Percentiles rank a stretch among this genome's conserved stretches.
Evolutionary conservation across 73 alveolate genomes (phyloP).

Genomic region (Tetrahymena borealis): DNA sequence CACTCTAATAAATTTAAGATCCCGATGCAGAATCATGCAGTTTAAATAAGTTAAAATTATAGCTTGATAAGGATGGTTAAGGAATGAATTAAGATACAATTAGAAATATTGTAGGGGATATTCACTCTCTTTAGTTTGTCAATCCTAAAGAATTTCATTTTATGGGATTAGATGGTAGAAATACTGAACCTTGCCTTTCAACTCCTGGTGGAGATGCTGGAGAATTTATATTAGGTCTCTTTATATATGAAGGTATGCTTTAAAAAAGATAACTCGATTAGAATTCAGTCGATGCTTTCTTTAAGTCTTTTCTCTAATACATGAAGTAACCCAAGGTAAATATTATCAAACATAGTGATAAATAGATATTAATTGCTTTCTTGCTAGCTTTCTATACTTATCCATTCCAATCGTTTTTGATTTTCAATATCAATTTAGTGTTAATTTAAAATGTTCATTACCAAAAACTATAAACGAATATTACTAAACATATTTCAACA

Average conservation of each 20-base stretch:
- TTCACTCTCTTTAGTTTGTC: slow-evolving; percentile 29
- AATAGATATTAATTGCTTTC: too few species aligned
- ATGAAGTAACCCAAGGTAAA: neutral
- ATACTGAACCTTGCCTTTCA: slow-evolving; percentile 29
- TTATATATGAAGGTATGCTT: slow-evolving; percentile 49
- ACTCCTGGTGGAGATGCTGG: slow-evolving; percentile 88
- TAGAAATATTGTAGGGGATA: slow-evolving; percentile 49
- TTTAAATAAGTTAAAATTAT: slow-evolving; percentile 45
- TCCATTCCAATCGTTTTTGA: too few species aligned
- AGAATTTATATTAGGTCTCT: slow-evolving; percentile 60
- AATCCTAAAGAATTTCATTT: slow-evolving; percentile 51
- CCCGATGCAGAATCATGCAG: slow-evolving; percentile 47
- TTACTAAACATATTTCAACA: too few species aligned
- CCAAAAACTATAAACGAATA: too few species aligned
- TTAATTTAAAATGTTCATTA: too few species aligned
- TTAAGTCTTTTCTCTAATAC: neutral
- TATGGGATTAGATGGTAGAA: slow-evolving; percentile 69
- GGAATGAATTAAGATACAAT: slow-evolving; percentile 50
- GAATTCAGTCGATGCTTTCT: neutral
- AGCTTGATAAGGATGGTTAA: slow-evolving; percentile 55
- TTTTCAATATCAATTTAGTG: too few species aligned
- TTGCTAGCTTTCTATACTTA: too few species aligned
- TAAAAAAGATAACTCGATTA: neutral
- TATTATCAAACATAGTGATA: neutral
- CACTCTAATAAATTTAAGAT: slow-evolving; percentile 5